Conservation (phyloP, 1,284 basidiomycete genomes). For the Sphagnurus paluster region DNA sequence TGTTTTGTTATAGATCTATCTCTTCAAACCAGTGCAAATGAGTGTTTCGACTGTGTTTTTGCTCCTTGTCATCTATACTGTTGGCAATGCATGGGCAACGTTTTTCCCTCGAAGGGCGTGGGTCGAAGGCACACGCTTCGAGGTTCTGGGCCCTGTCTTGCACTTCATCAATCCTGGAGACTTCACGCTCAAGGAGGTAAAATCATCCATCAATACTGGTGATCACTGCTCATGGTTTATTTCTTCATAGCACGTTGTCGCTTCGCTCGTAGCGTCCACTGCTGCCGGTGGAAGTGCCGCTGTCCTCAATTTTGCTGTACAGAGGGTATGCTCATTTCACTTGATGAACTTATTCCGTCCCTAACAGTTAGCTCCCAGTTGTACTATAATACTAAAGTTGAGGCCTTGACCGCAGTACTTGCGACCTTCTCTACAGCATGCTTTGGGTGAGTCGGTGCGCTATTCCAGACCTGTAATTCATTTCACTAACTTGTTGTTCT, state of each 20-base stretch:
- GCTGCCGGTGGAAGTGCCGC: slow-evolving; percentile 52
- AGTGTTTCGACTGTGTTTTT: slow-evolving; percentile 59
- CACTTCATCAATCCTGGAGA: slow-evolving; percentile 58
- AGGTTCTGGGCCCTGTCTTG: slow-evolving; percentile 37
- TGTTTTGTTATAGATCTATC: slow-evolving; percentile 46
- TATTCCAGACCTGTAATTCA: no score
- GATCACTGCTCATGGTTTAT: neutral
- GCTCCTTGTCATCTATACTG: slow-evolving; percentile 54
- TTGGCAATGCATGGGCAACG: slow-evolving; percentile 53
- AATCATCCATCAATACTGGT: slow-evolving; percentile 9
- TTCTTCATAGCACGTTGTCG: slow-evolving; percentile 50
- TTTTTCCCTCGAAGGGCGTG: slow-evolving; percentile 39
- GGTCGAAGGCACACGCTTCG: slow-evolving; percentile 43
- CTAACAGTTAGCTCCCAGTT: slow-evolving; percentile 34
- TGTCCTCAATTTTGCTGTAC: slow-evolving; percentile 62
- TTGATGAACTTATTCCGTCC: neutral
- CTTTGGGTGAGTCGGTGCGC: slow-evolving; percentile 45
- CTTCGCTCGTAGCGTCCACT: slow-evolving; percentile 60
- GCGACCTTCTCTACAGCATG: slow-evolving; percentile 66
- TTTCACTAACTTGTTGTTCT: neutral
- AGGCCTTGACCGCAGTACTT: slow-evolving; percentile 58
- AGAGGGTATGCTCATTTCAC: slow-evolving; percentile 41
- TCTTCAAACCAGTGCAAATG: slow-evolving; percentile 61
- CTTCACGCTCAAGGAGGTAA: slow-evolving; percentile 63
- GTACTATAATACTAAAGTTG: slow-evolving; percentile 58